phyloP scores from a whole-genome alignment of 768 basidiomycete genomes.

The Mrakia hoshinonis region DNA sequence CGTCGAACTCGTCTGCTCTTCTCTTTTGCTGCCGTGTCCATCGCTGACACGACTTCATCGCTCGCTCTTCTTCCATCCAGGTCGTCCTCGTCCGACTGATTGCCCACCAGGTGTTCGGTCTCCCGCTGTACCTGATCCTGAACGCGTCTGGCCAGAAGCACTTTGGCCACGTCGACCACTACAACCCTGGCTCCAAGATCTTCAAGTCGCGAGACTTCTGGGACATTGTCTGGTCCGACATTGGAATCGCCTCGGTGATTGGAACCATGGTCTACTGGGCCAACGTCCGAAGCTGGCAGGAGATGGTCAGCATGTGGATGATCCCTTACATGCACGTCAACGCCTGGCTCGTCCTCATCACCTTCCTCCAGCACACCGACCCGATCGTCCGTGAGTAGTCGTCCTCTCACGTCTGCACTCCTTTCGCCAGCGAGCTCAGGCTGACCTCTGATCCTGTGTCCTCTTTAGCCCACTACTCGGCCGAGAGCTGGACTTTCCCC shows the following conservation, averaged over 20 bases:
- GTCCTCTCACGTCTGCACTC: neutral
- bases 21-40: too few species aligned
- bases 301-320: conserved; percentile 60
- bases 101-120: conserved; percentile 55
- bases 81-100: conserved; percentile 39
- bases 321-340: conserved; percentile 74
- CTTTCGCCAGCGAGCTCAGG: neutral
- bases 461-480: conserved; percentile 62
- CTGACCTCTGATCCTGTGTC: neutral
- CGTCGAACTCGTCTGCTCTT: too few species aligned
- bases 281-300: conserved; percentile 48
- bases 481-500: conserved; percentile 74
- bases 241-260: conserved; percentile 53
- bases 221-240: conserved; percentile 72
- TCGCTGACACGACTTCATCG: too few species aligned
- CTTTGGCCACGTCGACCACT: conserved; percentile 57
- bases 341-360: conserved; percentile 85
- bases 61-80: too few species aligned
- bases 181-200: conserved; percentile 58
- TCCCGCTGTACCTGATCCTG: conserved; percentile 70
- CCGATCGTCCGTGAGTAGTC: conserved; percentile 55
- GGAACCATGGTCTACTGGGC: conserved; percentile 48
- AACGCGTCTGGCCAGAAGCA: conserved; percentile 74
- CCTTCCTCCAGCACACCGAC: conserved; percentile 97
- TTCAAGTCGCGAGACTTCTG: conserved; percentile 32